Evolutionary conservation across 768 basidiomycete genomes (phyloP), one percentile per base, ranked within the genome.

Genomic region (Hortiboletus campestris): DNA sequence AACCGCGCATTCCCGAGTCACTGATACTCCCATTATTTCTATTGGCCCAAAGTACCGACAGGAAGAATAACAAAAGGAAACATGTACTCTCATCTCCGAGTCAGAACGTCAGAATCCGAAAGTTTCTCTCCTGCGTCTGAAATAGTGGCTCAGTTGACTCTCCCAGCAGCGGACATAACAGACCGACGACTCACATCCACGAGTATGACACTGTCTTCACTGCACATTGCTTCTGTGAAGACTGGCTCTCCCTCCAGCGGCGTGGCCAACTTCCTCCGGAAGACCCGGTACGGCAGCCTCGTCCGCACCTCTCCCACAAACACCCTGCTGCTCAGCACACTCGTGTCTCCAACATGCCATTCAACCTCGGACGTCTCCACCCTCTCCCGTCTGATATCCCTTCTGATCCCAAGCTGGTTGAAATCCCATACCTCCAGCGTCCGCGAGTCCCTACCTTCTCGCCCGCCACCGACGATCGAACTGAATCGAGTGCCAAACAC

Each of bases 201-300:
- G 4, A 83, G 67, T 46, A 87, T 68, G 9, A 86, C 58, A 55
- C 70, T 73, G 67, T 86, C 84, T 65, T 84, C 83, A 58, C 75
- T 79, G 71, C 84, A 80, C 78, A 87, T 78, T 9, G 74, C 75
- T 34, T 67, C 65, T 29, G 62, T 56, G 45, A 64, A 71, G 1
- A 31, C 38, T 0, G 47, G 59, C 20, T 58, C 56, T 2, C 48
- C 55, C 45, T 50, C 47, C 34, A 36, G 16, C 42, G 53, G 45
- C 12, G 59, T 55, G 16, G 48, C 56, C 49, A 73, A 51, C 49
- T 17, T 53, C 25, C 70, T 58, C 11, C 63, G 66, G 53, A 68
- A 70, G 19, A 77, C 63, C 35, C 76, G 73, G 64, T 77, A 84
- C 34, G 82, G 80, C 49, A 85, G 63, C 34, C 64, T 67, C 20